Conservation (phyloP, 2,329 filamentous ascomycete genomes). For the Monosporascus ibericus region DNA sequence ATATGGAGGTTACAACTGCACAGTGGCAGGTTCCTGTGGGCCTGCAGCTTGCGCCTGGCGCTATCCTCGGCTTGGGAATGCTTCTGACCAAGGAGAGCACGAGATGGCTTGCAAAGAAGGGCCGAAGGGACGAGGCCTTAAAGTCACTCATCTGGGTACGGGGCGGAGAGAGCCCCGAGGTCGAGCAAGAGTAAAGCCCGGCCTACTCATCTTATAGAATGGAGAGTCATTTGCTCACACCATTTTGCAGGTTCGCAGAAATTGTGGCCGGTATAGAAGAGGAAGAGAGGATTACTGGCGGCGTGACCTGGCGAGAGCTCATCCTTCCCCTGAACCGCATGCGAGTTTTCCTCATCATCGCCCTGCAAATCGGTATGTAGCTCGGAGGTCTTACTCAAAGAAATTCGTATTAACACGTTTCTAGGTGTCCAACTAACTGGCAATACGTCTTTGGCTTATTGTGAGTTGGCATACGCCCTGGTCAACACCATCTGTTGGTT, state of each 20-base stretch:
- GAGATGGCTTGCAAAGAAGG: slow-evolving; percentile 42
- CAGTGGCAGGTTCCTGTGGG: slow-evolving; percentile 54
- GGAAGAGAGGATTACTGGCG: slow-evolving; percentile 35
- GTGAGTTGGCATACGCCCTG: background rate
- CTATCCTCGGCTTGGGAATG: slow-evolving; percentile 41
- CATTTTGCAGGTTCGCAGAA: slow-evolving; percentile 23
- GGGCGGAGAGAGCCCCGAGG: slow-evolving; percentile 17
- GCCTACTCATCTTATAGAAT: background rate
- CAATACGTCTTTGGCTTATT: slow-evolving; percentile 41
- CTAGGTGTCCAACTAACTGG: slow-evolving; percentile 12
- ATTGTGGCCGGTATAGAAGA: slow-evolving; percentile 38
- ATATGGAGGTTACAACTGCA: slow-evolving; percentile 23
- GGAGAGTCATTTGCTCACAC: background rate
- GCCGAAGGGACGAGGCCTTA: slow-evolving; percentile 38
- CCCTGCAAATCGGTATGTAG: slow-evolving; percentile 34
- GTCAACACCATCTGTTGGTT: no score
- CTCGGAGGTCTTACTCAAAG: background rate
- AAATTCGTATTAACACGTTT: slow-evolving; percentile 1
- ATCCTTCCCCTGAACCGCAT: slow-evolving; percentile 38
- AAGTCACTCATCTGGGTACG: slow-evolving; percentile 45
- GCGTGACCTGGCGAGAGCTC: slow-evolving; percentile 36
- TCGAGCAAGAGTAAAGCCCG: background rate
- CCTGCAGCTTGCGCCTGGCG: slow-evolving; percentile 42
- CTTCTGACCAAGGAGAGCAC: slow-evolving; percentile 42
- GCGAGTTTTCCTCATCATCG: slow-evolving; percentile 40